Percentiles rank a stretch among this genome's conserved stretches.
phyloP scores from a whole-genome alignment of 345 rosid genomes.

The Cochlearia excelsa region DNA sequence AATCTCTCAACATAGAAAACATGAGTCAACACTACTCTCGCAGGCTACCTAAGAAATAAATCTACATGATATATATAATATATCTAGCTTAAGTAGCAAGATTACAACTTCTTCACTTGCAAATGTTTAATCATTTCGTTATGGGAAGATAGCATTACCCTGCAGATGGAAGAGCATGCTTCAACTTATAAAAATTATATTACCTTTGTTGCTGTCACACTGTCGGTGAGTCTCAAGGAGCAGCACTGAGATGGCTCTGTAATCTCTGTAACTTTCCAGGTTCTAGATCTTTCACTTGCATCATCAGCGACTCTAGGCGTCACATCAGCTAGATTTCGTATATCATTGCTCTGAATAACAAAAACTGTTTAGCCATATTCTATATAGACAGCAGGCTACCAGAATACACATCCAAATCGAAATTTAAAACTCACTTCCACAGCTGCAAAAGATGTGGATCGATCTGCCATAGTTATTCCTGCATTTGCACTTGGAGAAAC shows the following conservation, averaged over 20 bases:
- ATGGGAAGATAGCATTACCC: no score
- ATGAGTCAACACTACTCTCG: not conserved
- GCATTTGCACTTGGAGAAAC: conserved; percentile 49
- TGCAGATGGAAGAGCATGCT: no score
- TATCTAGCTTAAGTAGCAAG: not conserved
- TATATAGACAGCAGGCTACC: conserved; percentile 2
- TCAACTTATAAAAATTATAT: not conserved
- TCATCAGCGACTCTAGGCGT: conserved; percentile 71
- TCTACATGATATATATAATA: not conserved
- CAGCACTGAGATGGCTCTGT: conserved; percentile 69
- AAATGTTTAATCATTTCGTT: no score
- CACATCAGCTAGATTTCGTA: conserved; percentile 50
- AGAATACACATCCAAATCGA: conserved; percentile 7
- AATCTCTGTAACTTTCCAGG: conserved; percentile 73
- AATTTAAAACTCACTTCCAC: conserved; percentile 51
- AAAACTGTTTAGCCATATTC: conserved; percentile 10
- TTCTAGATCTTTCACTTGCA: conserved; percentile 52
- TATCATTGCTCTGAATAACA: conserved; percentile 48
- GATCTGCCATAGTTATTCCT: conserved; percentile 54
- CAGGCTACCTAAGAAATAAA: conserved; percentile 12
- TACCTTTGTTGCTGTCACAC: conserved; percentile 59
- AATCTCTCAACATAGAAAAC: conserved; percentile 3
- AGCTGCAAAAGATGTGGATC: conserved; percentile 49
- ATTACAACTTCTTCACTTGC: not conserved
- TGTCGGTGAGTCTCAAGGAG: conserved; percentile 67